Percentiles rank a stretch among this genome's conserved stretches.
Conservation (phyloP, 2,329 filamentous ascomycete species). For the Aspergillus latus region DNA sequence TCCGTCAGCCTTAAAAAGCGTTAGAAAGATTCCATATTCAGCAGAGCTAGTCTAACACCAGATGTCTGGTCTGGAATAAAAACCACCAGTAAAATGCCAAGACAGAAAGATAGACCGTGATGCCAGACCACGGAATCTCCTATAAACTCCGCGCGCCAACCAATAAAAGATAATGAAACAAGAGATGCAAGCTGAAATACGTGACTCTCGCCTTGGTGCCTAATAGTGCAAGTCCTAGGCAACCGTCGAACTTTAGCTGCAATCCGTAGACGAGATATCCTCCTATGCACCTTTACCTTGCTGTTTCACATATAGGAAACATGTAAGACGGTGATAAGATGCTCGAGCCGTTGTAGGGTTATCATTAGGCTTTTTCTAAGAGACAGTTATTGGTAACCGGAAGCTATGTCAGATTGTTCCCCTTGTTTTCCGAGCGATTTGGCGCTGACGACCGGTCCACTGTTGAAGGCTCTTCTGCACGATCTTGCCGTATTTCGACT, state of each 20-base stretch:
- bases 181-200: neutral
- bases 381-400: neutral
- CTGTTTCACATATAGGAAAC: neutral
- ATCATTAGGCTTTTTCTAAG: neutral
- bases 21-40: neutral
- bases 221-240: neutral
- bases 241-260: neutral
- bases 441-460: neutral
- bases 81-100: neutral
- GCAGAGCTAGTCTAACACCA: neutral
- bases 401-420: neutral
- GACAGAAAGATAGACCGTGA: neutral
- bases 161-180: neutral
- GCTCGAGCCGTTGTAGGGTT: neutral
- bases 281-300: neutral
- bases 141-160: neutral
- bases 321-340: neutral
- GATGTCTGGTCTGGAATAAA: neutral
- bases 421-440: neutral
- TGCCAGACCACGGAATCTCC: constrained; percentile 1
- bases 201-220: neutral
- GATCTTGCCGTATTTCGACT: neutral
- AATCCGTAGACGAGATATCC: neutral
- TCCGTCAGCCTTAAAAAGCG: too few species aligned
- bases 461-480: neutral